A percentile compares a stretch with the other conserved stretches of the same genome.
Conservation (phyloP, 2,329 filamentous ascomycete species). For the Colletotrichum lentis region DNA sequence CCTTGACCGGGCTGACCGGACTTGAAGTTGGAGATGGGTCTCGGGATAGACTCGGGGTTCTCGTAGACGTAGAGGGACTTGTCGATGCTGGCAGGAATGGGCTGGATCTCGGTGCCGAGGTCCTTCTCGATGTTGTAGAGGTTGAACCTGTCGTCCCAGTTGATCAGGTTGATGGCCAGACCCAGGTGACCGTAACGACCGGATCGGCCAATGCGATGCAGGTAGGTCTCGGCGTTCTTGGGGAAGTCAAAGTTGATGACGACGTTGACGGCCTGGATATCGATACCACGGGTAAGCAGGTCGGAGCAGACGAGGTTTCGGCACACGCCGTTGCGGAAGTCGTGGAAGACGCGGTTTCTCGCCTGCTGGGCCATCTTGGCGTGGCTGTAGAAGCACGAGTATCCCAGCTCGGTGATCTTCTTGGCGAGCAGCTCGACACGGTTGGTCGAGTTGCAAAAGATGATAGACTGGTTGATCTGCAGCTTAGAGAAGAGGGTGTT, state of each 20-base stretch:
- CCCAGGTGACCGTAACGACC: conserved; percentile 96
- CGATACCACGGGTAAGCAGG: conserved; percentile 95
- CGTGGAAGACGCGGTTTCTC: conserved; percentile 98
- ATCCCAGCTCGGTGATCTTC: conserved; percentile 98
- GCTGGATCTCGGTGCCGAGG: conserved; percentile 94
- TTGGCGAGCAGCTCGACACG: conserved; percentile 96
- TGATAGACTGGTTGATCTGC: conserved; percentile 99
- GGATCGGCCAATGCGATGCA: conserved; percentile 97
- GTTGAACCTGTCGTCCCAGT: conserved; percentile 99
- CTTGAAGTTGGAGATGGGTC: conserved; percentile 69
- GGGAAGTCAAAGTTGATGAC: conserved; percentile 99
- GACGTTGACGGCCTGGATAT: conserved; percentile 98
- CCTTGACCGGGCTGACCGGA: conserved; percentile 43
- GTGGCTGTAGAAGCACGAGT: conserved; percentile 99
- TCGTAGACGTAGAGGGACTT: conserved; percentile 99
- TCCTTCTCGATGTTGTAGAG: conserved; percentile 99
- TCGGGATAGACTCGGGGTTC: conserved; percentile 91
- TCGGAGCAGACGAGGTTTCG: conserved; percentile 98
- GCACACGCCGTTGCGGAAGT: conserved; percentile 97
- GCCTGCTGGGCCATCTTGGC: conserved; percentile 97
- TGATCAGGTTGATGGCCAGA: conserved; percentile 98
- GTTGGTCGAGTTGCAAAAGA: conserved; percentile 99
- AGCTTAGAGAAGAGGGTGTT: conserved; percentile 99
- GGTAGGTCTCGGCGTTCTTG: conserved; percentile 98
- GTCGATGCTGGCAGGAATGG: conserved; percentile 94